Percentiles rank a stretch among this genome's conserved stretches.
phyloP scores from a whole-genome alignment of 1,284 basidiomycete species.

The Trichosporon asahii region DNA sequence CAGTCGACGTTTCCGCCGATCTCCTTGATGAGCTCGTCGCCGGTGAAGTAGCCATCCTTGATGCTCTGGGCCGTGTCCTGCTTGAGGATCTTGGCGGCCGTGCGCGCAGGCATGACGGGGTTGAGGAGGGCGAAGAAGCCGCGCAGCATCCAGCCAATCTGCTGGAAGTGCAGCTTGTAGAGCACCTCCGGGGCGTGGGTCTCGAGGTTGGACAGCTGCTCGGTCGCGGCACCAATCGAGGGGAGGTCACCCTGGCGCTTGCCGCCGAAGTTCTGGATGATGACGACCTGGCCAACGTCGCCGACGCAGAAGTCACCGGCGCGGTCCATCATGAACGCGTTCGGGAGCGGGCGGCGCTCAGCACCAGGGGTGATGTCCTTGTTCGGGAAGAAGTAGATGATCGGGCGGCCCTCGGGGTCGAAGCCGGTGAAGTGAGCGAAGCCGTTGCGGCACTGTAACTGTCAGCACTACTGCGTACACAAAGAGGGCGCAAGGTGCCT shows the following conservation, averaged over 20 bases:
- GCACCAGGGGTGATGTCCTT: conserved; percentile 30
- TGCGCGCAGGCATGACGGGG: conserved; percentile 39
- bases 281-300: conserved; percentile 7
- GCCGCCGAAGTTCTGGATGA: conserved; percentile 46
- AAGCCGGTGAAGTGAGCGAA: conserved; percentile 39
- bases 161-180: conserved; percentile 27
- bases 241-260: conserved; percentile 43
- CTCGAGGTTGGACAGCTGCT: conserved; percentile 34
- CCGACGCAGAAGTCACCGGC: conserved; percentile 17
- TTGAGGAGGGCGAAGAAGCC: conserved; percentile 43
- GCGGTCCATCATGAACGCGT: conserved; percentile 27
- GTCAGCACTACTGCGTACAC: conserved; percentile 29
- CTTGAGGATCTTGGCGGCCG: conserved; percentile 36
- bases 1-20: conserved; percentile 33
- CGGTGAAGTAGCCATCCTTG: conserved; percentile 26
- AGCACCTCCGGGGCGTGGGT: conserved; percentile 39
- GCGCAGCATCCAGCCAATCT: conserved; percentile 41
- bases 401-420: conserved; percentile 30
- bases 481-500: neutral
- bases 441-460: conserved; percentile 13
- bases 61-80: conserved; percentile 25
- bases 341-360: conserved; percentile 28
- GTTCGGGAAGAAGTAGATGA: conserved; percentile 46
- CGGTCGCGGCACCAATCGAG: conserved; percentile 31
- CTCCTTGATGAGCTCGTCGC: conserved; percentile 31